These are phyloP conservation scores for Dictyostelium discoideum DNA, from an alignment of 78 protist species.

Conservation along the genomic window DNA sequence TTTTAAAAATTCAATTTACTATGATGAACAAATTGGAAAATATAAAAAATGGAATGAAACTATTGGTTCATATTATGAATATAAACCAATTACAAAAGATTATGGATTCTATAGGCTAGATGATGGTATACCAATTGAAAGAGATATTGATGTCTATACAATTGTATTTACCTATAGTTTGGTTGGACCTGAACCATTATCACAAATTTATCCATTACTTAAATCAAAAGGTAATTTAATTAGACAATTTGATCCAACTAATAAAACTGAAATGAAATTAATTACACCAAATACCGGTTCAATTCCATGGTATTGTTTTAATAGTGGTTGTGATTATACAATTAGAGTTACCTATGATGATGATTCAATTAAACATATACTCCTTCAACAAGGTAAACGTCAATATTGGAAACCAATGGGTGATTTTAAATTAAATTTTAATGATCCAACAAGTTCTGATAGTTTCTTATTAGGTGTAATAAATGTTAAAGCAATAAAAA, in stretches of 20 bases:
- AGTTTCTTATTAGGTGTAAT: neutral
- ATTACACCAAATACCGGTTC: neutral
- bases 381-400: neutral
- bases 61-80: neutral
- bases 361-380: neutral
- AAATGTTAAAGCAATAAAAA: conserved; percentile 6
- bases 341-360: conserved; percentile 17
- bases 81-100: neutral
- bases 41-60: conserved; percentile 14
- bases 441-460: conserved; percentile 11
- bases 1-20: neutral
- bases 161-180: neutral
- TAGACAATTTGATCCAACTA: conserved; percentile 44
- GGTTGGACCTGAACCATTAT: neutral
- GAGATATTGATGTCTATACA: conserved; percentile 27
- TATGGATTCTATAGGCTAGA: neutral
- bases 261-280: neutral
- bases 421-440: neutral
- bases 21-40: neutral
- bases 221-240: conserved; percentile 18
- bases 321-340: conserved; percentile 49
- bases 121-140: neutral
- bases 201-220: conserved; percentile 8
- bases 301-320: conserved; percentile 21
- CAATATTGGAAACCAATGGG: neutral